phyloP scores from a whole-genome alignment of 345 rosid genomes.

The Gossypium longicalyx region DNA sequence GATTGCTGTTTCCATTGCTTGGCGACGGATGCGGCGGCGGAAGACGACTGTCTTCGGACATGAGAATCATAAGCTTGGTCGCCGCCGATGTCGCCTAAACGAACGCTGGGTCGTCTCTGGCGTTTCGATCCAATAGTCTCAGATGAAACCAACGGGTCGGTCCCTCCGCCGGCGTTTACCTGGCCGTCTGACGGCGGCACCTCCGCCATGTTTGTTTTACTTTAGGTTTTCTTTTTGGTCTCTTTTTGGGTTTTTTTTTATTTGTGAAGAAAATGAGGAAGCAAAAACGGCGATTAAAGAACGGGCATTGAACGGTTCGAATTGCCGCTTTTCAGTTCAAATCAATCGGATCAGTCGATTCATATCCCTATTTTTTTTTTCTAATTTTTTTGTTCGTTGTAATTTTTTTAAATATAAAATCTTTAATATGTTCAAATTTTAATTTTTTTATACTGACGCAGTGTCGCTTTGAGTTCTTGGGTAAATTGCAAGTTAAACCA shows the following conservation, averaged over 20 bases:
- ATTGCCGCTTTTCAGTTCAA: no score
- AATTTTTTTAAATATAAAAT: no score
- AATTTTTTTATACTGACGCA: no score
- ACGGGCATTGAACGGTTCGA: no score
- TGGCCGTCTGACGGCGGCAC: conserved; percentile 40
- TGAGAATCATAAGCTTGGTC: conserved; percentile 57
- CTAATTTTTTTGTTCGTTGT: no score
- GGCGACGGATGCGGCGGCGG: neutral
- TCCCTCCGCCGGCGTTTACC: conserved; percentile 41
- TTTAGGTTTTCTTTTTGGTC: neutral
- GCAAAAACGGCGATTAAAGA: neutral
- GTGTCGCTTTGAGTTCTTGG: no score
- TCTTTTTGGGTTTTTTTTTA: neutral
- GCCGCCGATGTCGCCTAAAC: conserved; percentile 91
- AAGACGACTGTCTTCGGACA: conserved; percentile 31
- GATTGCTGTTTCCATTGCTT: conserved; percentile 30
- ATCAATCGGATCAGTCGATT: no score
- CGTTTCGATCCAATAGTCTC: conserved; percentile 68
- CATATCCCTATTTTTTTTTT: no score
- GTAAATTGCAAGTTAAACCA: no score
- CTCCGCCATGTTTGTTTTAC: conserved; percentile 45
- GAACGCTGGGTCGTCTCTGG: conserved; percentile 79
- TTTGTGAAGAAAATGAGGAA: neutral
- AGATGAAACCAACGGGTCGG: conserved; percentile 29
- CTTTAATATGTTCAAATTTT: no score